Evolutionary conservation across 2,329 filamentous ascomycete species (phyloP).

Genomic region (Apiospora rasikravindrae): DNA sequence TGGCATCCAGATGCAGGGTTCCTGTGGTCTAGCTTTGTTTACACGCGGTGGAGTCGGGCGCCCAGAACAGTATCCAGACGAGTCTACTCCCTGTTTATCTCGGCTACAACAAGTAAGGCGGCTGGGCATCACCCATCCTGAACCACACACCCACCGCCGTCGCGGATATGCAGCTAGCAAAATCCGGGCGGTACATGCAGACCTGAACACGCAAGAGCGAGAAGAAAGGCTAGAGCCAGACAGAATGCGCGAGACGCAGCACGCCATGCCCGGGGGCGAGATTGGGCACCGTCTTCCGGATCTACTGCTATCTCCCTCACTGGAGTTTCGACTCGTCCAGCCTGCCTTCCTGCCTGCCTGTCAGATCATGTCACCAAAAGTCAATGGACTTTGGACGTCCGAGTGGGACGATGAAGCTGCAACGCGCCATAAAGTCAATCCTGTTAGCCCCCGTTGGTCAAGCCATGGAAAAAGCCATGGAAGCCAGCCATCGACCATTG

Average conservation of each 20-base stretch:
- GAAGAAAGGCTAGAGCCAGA: not conserved
- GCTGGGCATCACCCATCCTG: constrained; percentile 3
- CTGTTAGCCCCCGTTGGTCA: not conserved
- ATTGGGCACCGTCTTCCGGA: not conserved
- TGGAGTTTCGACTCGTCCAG: constrained; percentile 1
- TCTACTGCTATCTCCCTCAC: not conserved
- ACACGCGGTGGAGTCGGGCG: constrained; percentile 21
- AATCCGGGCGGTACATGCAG: constrained; percentile 5
- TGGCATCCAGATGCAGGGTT: constrained; percentile 25
- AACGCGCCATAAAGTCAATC: constrained; percentile 1
- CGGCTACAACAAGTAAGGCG: constrained; percentile 19
- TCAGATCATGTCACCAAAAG: constrained; percentile 11
- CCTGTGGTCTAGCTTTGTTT: constrained; percentile 25
- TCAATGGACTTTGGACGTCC: not conserved
- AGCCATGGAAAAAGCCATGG: not conserved
- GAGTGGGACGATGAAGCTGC: not conserved
- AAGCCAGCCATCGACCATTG: not conserved
- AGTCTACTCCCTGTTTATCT: constrained; percentile 24
- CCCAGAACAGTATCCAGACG: constrained; percentile 13
- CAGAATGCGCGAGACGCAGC: not conserved
- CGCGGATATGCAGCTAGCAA: constrained; percentile 20
- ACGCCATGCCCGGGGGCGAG: not conserved
- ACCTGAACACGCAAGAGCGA: not conserved
- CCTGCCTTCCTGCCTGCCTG: constrained; percentile 11
- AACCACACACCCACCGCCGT: constrained; percentile 6